Conservation (phyloP, 257 asterid genomes). For the Scutellaria barbata region DNA sequence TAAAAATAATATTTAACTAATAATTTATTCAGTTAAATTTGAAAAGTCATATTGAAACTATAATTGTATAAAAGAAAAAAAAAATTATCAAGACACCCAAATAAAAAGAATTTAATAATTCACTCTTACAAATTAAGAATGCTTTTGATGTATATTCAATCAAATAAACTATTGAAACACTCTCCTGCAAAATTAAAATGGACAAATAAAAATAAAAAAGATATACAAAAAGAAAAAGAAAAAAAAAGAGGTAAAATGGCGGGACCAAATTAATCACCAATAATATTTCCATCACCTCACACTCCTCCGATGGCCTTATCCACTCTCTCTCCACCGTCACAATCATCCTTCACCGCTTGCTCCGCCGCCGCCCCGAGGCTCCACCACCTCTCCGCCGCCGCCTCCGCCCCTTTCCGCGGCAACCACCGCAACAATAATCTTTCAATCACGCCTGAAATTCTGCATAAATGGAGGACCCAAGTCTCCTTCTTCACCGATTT, state of each 20-base stretch:
- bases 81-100: no score
- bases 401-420: slow-evolving; percentile 28
- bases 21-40: no score
- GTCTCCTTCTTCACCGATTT: slow-evolving; percentile 76
- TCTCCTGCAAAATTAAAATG: background rate
- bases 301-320: slow-evolving; percentile 64
- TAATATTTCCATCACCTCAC: background rate
- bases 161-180: no score
- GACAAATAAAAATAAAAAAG: background rate
- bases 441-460: slow-evolving; percentile 17
- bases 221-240: background rate
- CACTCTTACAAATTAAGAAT: no score
- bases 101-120: no score
- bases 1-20: no score
- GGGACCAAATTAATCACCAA: slow-evolving; percentile 10
- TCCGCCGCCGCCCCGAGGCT: slow-evolving; percentile 43
- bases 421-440: slow-evolving; percentile 25
- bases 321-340: slow-evolving; percentile 47
- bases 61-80: no score
- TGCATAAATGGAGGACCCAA: slow-evolving; percentile 60
- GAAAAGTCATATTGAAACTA: no score
- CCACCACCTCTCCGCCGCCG: slow-evolving; percentile 37
- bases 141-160: no score
- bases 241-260: background rate
- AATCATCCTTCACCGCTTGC: slow-evolving; percentile 20